phyloP scores from a whole-genome alignment of 345 rosid species.

The Eutrema yunnanense region DNA sequence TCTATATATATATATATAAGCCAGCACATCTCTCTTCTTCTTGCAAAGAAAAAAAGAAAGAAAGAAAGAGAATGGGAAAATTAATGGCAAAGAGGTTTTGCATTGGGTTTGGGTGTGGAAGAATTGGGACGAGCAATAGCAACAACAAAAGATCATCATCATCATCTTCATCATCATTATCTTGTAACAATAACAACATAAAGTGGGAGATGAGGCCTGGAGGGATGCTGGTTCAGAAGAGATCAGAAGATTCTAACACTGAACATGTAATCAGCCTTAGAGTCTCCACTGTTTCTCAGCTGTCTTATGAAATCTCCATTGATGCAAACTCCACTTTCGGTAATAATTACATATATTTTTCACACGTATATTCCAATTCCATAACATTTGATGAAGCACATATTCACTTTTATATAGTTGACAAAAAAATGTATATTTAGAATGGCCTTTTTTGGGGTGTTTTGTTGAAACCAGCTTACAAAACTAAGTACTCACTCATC shows the following conservation, averaged over 20 bases:
- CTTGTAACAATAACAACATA: conserved; percentile 37
- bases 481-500: background rate
- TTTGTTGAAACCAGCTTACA: background rate
- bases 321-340: conserved; percentile 88
- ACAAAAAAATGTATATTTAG: background rate
- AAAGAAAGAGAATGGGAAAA: conserved; percentile 44
- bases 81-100: conserved; percentile 69
- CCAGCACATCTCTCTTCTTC: conserved; percentile 18
- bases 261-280: conserved; percentile 46
- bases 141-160: conserved; percentile 27
- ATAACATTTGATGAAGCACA: background rate
- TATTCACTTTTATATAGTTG: background rate
- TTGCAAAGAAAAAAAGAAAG: background rate
- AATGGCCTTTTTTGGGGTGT: background rate
- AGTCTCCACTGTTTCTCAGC: conserved; percentile 63
- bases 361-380: background rate
- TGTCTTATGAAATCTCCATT: conserved; percentile 66
- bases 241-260: conserved; percentile 39
- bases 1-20: conserved; percentile 18
- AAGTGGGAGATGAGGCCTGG: conserved; percentile 96
- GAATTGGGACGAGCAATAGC: conserved; percentile 18
- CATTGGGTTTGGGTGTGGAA: conserved; percentile 48
- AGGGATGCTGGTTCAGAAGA: conserved; percentile 91
- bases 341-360: conserved; percentile 22
- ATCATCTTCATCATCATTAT: conserved; percentile 17